Evolutionary conservation across 148 eudicot genomes (phyloP).

Genomic region (Chenopodium quinoa): DNA sequence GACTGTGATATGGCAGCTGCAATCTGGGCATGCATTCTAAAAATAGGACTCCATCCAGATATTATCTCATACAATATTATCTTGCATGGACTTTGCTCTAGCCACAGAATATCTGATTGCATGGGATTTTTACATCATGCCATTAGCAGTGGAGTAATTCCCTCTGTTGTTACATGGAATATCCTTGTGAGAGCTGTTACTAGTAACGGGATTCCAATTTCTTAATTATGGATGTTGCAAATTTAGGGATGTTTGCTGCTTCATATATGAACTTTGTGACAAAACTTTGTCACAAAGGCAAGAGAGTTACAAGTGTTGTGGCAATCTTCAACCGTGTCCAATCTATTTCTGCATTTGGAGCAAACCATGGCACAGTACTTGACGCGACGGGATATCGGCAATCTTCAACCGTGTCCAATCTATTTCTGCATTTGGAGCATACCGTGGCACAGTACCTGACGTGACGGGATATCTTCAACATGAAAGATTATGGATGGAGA

Average conservation of each 20-base stretch:
- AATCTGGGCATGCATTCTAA: constrained; percentile 68
- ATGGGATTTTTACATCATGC: constrained; percentile 63
- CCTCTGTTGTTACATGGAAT: constrained; percentile 70
- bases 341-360: constrained; percentile 2
- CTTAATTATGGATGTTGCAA: background rate
- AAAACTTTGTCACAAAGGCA: background rate
- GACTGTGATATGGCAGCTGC: constrained; percentile 58
- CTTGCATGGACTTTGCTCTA: constrained; percentile 78
- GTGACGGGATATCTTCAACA: background rate
- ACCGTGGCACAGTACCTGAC: background rate
- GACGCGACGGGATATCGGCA: background rate
- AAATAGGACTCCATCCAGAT: constrained; percentile 62
- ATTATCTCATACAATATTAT: constrained; percentile 79
- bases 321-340: constrained; percentile 4
- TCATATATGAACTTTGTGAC: constrained; percentile 5
- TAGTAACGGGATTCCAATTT: constrained; percentile 21
- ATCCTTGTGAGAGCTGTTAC: constrained; percentile 79
- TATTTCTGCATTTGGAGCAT: background rate
- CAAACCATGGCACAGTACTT: background rate
- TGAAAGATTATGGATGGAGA: background rate
- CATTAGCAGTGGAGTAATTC: constrained; percentile 47
- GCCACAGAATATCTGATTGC: constrained; percentile 49
- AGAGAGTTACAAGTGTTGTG: background rate
- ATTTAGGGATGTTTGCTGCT: background rate
- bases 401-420: constrained; percentile 3